A percentile compares a stretch with the other conserved stretches of the same genome.
These are phyloP conservation scores for Metschnikowia lunata DNA, from an alignment of 805 yeast species.

Conservation along the genomic window DNA sequence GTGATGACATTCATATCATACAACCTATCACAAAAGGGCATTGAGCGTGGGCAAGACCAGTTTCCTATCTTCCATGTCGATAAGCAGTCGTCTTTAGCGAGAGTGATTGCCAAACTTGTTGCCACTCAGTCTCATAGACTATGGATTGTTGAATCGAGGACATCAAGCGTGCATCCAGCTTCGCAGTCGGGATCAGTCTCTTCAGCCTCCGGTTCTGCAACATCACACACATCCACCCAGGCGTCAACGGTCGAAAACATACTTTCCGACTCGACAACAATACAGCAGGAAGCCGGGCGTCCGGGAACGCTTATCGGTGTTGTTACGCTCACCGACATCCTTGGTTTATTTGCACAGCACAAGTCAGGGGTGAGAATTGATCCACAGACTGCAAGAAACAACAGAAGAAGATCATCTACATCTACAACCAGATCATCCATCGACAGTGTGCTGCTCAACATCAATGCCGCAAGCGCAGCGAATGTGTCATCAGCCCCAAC, in stretches of 20 bases:
- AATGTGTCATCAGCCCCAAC: conserved; percentile 3
- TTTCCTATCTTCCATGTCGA: conserved; percentile 95
- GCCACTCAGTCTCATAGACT: conserved; percentile 92
- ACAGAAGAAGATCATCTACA: conserved; percentile 64
- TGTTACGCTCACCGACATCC: conserved; percentile 83
- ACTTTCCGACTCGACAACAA: conserved; percentile 9
- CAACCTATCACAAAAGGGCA: conserved; percentile 81
- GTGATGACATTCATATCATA: conserved; percentile 86
- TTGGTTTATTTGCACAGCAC: conserved; percentile 73
- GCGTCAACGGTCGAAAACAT: conserved; percentile 15
- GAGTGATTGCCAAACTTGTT: conserved; percentile 90
- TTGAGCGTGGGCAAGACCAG: conserved; percentile 92
- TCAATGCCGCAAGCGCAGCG: conserved; percentile 1
- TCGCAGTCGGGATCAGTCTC: conserved; percentile 10
- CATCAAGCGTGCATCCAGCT: conserved; percentile 12
- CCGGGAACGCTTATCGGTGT: conserved; percentile 89
- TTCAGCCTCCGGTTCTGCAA: conserved; percentile 9
- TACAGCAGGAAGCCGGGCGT: conserved; percentile 35
- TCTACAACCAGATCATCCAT: conserved; percentile 23
- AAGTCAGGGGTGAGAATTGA: conserved; percentile 68
- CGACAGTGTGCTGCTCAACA: conserved; percentile 10
- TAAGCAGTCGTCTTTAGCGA: conserved; percentile 69
- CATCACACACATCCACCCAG: conserved; percentile 13
- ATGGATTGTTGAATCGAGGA: conserved; percentile 62
- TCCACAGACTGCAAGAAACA: conserved; percentile 84